Conservation (phyloP, 2,329 filamentous ascomycete genomes). For the Byssochlamys sp. region DNA sequence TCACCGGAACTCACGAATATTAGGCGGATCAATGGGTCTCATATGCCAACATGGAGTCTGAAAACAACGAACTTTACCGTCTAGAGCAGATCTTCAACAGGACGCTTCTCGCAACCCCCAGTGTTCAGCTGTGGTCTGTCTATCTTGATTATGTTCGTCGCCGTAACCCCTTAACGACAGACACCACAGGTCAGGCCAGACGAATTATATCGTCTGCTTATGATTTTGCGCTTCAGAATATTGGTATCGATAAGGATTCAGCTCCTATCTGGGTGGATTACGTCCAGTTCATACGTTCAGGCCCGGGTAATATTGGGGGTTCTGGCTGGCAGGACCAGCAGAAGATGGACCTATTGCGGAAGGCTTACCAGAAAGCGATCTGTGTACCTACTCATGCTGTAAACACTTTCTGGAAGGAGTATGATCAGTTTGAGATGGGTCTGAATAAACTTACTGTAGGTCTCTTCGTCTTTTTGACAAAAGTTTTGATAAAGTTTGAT, state of each 20-base stretch:
- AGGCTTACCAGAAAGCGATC: constrained; percentile 84
- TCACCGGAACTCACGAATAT: constrained; percentile 23
- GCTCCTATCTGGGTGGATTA: constrained; percentile 90
- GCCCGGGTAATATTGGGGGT: constrained; percentile 76
- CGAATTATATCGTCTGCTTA: constrained; percentile 75
- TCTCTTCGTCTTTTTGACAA: background rate
- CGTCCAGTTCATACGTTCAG: constrained; percentile 81
- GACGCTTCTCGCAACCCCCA: constrained; percentile 67
- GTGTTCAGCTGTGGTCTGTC: constrained; percentile 79
- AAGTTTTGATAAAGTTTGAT: background rate
- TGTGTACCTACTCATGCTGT: constrained; percentile 75
- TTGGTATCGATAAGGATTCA: constrained; percentile 84
- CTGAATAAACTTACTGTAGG: constrained; percentile 80
- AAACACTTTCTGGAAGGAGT: constrained; percentile 88
- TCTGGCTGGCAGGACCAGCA: constrained; percentile 91
- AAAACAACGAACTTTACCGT: constrained; percentile 68
- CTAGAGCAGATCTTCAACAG: constrained; percentile 76
- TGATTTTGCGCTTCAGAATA: constrained; percentile 79
- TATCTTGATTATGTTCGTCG: constrained; percentile 94
- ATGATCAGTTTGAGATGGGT: constrained; percentile 89
- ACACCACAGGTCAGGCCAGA: constrained; percentile 65
- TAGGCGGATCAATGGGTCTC: constrained; percentile 87
- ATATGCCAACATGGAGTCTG: constrained; percentile 81
- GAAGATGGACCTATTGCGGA: constrained; percentile 89
- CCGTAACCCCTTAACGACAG: constrained; percentile 74